These are phyloP conservation scores for Cryptosporidium viatorum DNA, from an alignment of 169 alveolate species.

Conservation along the genomic window DNA sequence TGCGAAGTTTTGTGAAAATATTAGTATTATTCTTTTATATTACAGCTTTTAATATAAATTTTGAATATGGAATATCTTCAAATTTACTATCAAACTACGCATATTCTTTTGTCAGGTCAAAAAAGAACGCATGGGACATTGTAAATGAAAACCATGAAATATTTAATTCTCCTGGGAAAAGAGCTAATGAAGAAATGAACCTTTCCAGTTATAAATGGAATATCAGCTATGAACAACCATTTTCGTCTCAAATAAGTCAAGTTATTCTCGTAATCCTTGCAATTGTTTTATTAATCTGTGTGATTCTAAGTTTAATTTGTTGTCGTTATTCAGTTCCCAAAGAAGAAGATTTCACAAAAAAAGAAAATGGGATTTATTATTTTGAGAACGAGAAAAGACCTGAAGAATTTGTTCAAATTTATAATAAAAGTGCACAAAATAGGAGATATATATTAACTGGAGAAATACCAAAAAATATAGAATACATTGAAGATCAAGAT, in stretches of 20 bases:
- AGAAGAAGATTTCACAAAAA: constrained; percentile 48
- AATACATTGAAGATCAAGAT: background rate
- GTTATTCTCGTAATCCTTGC: constrained; percentile 17
- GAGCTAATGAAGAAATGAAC: background rate
- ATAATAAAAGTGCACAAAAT: constrained; percentile 31
- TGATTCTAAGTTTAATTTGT: constrained; percentile 22
- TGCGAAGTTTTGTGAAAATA: background rate
- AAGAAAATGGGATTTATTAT: constrained; percentile 23
- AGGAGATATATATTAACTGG: constrained; percentile 62
- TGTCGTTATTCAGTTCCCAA: constrained; percentile 37
- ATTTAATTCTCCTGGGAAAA: background rate
- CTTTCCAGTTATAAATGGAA: constrained; percentile 8
- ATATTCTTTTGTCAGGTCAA: constrained; percentile 3
- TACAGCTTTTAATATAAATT: background rate
- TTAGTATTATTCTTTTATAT: background rate
- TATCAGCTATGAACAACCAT: constrained; percentile 6
- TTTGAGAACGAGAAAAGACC: constrained; percentile 63
- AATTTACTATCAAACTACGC: background rate
- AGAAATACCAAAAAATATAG: background rate
- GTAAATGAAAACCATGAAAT: constrained; percentile 42
- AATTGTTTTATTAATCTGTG: constrained; percentile 17
- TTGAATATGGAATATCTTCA: background rate
- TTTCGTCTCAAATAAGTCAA: constrained; percentile 64
- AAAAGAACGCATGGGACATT: constrained; percentile 67
- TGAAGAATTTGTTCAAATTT: constrained; percentile 27